Percentiles rank a stretch among this genome's conserved stretches.
phyloP scores from a whole-genome alignment of 2,329 filamentous ascomycete species.

The Colletotrichum abscissum region DNA sequence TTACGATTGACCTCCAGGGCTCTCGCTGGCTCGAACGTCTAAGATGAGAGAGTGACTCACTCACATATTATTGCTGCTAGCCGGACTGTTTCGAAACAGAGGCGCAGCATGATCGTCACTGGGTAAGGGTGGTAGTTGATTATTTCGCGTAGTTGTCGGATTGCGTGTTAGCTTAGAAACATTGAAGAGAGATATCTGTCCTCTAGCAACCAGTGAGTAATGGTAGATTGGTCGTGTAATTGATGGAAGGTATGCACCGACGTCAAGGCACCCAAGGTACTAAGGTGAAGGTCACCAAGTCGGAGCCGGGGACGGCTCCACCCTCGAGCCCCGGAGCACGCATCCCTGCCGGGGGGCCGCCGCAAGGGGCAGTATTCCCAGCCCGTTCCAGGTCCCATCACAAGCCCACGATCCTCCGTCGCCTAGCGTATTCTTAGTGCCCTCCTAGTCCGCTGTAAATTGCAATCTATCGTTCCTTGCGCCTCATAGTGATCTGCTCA shows the following conservation, averaged over 20 bases:
- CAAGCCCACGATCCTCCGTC: background rate
- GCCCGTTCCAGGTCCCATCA: background rate
- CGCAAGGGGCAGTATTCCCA: background rate
- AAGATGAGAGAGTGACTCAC: background rate
- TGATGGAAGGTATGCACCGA: background rate
- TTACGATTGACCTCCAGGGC: background rate
- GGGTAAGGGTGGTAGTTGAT: background rate
- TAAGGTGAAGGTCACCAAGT: background rate
- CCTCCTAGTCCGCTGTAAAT: background rate
- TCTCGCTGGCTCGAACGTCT: background rate
- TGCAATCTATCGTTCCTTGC: slow-evolving; percentile 1
- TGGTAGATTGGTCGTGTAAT: background rate
- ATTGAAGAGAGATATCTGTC: background rate
- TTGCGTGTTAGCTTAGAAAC: background rate
- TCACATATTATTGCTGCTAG: background rate
- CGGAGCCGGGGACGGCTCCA: background rate
- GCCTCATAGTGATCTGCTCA: background rate
- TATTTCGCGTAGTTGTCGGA: background rate
- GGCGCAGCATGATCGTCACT: background rate
- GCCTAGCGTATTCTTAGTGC: background rate
- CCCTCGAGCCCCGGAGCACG: background rate
- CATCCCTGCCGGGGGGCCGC: slow-evolving; percentile 8
- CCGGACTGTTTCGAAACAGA: background rate
- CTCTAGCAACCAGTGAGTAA: background rate
- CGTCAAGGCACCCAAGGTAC: background rate